These are phyloP conservation scores for Rhodotorula sp. DNA, from an alignment of 1,284 basidiomycete species.

Conservation along the genomic window DNA sequence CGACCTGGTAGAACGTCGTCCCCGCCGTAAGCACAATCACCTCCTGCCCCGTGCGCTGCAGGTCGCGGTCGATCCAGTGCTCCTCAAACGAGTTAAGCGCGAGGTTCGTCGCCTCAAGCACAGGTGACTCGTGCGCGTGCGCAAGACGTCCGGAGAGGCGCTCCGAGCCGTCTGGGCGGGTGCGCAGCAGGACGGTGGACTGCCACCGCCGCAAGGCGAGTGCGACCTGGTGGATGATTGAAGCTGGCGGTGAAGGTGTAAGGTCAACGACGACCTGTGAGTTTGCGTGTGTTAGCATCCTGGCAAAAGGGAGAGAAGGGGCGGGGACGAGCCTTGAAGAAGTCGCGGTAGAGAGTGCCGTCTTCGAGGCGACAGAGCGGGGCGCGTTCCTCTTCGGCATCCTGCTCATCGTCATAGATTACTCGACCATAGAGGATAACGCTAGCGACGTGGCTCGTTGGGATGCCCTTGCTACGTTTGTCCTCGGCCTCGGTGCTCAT, in stretches of 20 bases:
- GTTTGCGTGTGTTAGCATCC: neutral
- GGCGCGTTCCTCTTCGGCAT: conserved; percentile 63
- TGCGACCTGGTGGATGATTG: conserved; percentile 31
- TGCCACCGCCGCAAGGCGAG: conserved; percentile 36
- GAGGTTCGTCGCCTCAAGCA: conserved; percentile 92
- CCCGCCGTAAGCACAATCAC: conserved; percentile 83
- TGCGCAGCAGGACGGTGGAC: conserved; percentile 40
- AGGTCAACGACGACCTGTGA: conserved; percentile 82
- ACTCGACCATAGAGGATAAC: conserved; percentile 94
- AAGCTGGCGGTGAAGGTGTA: conserved; percentile 49
- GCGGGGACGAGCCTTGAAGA: conserved; percentile 55
- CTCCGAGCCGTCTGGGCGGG: conserved; percentile 55
- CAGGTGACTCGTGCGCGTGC: conserved; percentile 89
- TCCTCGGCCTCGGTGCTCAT: conserved; percentile 26
- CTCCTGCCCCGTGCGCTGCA: conserved; percentile 85
- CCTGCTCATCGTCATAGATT: conserved; percentile 75
- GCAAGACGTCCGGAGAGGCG: conserved; percentile 76
- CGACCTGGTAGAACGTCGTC: conserved; percentile 89
- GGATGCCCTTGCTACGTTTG: conserved; percentile 25
- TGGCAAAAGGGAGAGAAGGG: neutral
- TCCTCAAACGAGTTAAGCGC: conserved; percentile 90
- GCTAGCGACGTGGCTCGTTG: conserved; percentile 90
- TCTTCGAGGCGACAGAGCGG: conserved; percentile 39
- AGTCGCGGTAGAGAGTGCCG: conserved; percentile 75
- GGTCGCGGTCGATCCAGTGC: conserved; percentile 92